Conservation (phyloP, 176 grass and related monocot species). For the Carex parvula region DNA sequence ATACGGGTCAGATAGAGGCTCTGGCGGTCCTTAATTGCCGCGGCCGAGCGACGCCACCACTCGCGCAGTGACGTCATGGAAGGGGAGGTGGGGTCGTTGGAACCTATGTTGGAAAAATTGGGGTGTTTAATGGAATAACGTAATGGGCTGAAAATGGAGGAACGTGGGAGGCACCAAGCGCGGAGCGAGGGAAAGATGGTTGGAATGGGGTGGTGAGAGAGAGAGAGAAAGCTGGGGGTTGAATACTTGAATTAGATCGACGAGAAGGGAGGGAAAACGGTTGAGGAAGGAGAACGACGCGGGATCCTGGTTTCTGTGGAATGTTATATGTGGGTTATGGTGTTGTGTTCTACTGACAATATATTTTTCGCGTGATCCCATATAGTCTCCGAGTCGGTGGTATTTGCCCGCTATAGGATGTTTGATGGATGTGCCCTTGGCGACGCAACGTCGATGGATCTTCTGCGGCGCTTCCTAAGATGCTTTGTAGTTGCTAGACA, state of each 20-base stretch:
- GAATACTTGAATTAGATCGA: not conserved
- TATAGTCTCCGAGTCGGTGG: no score
- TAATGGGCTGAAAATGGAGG: not conserved
- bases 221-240: not conserved
- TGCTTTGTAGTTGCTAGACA: no score
- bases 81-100: not conserved
- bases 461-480: no score
- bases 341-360: no score
- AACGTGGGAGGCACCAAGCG: constrained; percentile 46
- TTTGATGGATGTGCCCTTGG: no score
- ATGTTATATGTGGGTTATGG: no score
- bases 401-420: no score
- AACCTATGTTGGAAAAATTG: constrained; percentile 24
- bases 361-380: no score
- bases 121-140: not conserved
- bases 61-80: constrained; percentile 49
- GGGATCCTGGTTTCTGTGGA: no score
- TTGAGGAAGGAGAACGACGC: no score
- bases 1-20: constrained; percentile 59
- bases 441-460: no score
- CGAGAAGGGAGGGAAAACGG: constrained; percentile 9
- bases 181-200: not conserved
- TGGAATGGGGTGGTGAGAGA: constrained; percentile 32
- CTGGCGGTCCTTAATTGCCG: constrained; percentile 66
- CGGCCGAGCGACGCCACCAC: constrained; percentile 63